Evolutionary conservation across 495 filamentous ascomycete species (phyloP), one percentile per base, ranked within the genome.

Genomic region (Tuber indicum): DNA sequence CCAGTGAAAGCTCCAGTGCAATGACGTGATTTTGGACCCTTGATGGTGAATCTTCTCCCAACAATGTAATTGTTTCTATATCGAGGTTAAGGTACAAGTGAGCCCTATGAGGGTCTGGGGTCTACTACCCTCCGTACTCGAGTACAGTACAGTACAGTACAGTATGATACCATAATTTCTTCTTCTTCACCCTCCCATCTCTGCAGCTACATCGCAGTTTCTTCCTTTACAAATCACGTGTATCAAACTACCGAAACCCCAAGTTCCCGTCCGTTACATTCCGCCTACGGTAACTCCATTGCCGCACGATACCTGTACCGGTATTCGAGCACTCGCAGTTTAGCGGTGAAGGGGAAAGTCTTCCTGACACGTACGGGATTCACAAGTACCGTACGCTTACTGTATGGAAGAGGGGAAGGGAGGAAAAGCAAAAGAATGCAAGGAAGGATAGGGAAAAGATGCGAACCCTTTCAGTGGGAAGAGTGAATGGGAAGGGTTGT

Each of bases 1-100:
- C 43, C 46, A 46, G 73, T 46, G 52, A 42, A 44, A 71, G 75
- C 58, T 72, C 71, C 71, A 71, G 74, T 42, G 58, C 44, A 80
- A 80, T 80, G 78, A 80, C 78, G 78, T 80, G 78, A 73, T 80
- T 75, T 52, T 73, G 77, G 74, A 72, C 78, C 74, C 77, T 80
- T 77, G 47, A 74, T 17, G n/a, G 58, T 66, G 16, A 66, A 66
- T 66, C n/a, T 32, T 32, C n/a, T 32, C n/a, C 1, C 1, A 32
- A 66, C 58, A 66, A 66, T 66, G 58, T 10, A 66, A 66, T 66
- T 66, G 58, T 66, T 66, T 32, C 26, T 17, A 32, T 32, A 66
- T 66, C 26, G 14, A 32, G 12, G 6, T 66, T 66, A 17, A 32
- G 26, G 58, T 66, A 66, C 32, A 32, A 32, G 32, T 32, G 32